A percentile compares a stretch with the other conserved stretches of the same genome.
These are phyloP conservation scores for Talaromyces funiculosus DNA, from an alignment of 2,329 filamentous ascomycete genomes.

Conservation along the genomic window DNA sequence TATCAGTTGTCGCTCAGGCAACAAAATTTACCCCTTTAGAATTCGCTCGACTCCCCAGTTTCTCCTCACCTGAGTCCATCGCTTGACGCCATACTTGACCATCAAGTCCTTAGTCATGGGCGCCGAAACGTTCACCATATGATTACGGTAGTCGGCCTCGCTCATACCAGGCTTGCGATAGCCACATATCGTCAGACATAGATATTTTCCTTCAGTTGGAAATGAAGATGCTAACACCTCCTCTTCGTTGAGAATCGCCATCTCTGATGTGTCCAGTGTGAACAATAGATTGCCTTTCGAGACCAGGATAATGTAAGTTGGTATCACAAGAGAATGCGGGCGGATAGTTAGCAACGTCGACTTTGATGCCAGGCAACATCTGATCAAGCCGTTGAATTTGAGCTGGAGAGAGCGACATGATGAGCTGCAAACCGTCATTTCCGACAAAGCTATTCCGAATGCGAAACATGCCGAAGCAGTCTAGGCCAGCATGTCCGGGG, in stretches of 20 bases:
- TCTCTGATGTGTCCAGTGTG: neutral
- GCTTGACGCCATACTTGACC: constrained; percentile 45
- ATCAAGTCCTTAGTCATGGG: constrained; percentile 46
- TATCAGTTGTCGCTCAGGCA: neutral
- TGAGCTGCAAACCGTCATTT: neutral
- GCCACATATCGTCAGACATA: constrained; percentile 47
- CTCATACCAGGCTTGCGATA: constrained; percentile 46
- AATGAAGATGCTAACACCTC: neutral
- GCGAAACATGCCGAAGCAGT: neutral
- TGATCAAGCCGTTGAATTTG: neutral
- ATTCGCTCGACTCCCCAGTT: too few species aligned
- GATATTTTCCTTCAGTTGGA: constrained; percentile 14
- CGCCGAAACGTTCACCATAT: constrained; percentile 46
- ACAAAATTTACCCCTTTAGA: neutral
- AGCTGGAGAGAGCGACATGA: neutral
- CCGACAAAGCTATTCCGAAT: neutral
- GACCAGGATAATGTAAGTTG: neutral
- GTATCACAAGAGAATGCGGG: neutral
- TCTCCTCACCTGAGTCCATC: constrained; percentile 45
- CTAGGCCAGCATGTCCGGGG: neutral
- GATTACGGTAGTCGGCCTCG: constrained; percentile 43
- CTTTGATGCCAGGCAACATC: neutral
- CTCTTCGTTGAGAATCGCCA: neutral
- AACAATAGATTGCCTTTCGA: neutral
- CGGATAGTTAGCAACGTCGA: neutral